Percentiles rank a stretch among this genome's conserved stretches.
phyloP scores from a whole-genome alignment of 1,139 yeast species.

The Entelexis sorbosivorans region DNA sequence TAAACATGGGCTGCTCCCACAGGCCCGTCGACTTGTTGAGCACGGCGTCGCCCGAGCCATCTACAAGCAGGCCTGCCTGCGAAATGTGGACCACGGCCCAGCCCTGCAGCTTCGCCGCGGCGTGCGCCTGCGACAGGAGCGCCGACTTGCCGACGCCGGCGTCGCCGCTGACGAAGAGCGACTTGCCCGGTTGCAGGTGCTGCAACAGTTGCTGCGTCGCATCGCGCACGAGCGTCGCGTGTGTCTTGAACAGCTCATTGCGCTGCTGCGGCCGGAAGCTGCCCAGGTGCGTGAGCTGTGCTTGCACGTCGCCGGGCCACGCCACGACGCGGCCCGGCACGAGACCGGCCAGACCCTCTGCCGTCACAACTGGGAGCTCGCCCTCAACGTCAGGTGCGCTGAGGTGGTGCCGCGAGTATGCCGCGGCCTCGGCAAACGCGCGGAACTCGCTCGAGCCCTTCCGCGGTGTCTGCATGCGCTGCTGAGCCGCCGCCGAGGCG shows the following conservation, averaged over 20 bases:
- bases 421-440: slow-evolving; percentile 28
- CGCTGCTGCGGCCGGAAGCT: slow-evolving; percentile 43
- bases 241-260: slow-evolving; percentile 41
- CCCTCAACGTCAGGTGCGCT: slow-evolving; percentile 24
- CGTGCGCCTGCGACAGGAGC: slow-evolving; percentile 59
- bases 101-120: slow-evolving; percentile 42
- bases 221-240: slow-evolving; percentile 37
- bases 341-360: slow-evolving; percentile 14
- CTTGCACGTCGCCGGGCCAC: slow-evolving; percentile 21
- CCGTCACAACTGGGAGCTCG: slow-evolving; percentile 11
- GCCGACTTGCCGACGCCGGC: slow-evolving; percentile 77
- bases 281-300: slow-evolving; percentile 33
- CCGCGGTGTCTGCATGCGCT: slow-evolving; percentile 29
- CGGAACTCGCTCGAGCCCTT: slow-evolving; percentile 28
- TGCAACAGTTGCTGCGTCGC: slow-evolving; percentile 26
- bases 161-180: slow-evolving; percentile 48
- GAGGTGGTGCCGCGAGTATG: slow-evolving; percentile 25
- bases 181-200: slow-evolving; percentile 25
- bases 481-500: slow-evolving; percentile 10
- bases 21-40: slow-evolving; percentile 29
- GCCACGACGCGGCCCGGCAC: slow-evolving; percentile 16
- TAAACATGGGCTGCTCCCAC: slow-evolving; percentile 62
- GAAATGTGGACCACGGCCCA: slow-evolving; percentile 57
- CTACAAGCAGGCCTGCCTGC: slow-evolving; percentile 47
- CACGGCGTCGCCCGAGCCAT: slow-evolving; percentile 41